Percentiles rank a stretch among this genome's conserved stretches.
These are phyloP conservation scores for Aspergillus sp. DNA, from an alignment of 2,329 filamentous ascomycete species.

Conservation along the genomic window DNA sequence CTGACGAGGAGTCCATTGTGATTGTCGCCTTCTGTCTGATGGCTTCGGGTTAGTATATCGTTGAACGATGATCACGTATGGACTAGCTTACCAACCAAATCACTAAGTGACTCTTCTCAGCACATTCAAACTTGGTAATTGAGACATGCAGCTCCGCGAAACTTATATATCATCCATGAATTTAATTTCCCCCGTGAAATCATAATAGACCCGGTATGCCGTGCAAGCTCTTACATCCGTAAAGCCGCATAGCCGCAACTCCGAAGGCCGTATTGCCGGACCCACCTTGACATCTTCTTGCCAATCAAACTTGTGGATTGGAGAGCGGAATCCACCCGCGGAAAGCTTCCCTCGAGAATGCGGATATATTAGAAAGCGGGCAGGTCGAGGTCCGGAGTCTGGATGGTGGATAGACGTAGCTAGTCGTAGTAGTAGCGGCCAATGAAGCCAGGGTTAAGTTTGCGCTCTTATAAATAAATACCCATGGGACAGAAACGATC, in stretches of 20 bases:
- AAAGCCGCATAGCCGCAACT: neutral
- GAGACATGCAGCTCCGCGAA: too few relatives aligned
- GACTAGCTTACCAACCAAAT: too few relatives aligned
- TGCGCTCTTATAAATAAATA: too few relatives aligned
- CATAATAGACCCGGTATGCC: neutral
- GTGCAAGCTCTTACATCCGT: neutral
- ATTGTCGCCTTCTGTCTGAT: neutral
- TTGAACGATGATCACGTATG: too few relatives aligned
- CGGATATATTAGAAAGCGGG: too few relatives aligned
- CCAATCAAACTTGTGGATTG: neutral
- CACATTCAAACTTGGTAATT: too few relatives aligned
- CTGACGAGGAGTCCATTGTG: constrained; percentile 29
- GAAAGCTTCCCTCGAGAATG: neutral
- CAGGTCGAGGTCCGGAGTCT: too few relatives aligned
- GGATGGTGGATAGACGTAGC: too few relatives aligned
- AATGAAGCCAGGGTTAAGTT: too few relatives aligned
- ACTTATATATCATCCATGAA: neutral
- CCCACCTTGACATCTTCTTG: neutral
- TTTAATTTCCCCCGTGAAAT: neutral
- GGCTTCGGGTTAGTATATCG: neutral
- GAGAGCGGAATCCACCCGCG: neutral
- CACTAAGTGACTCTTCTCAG: too few relatives aligned
- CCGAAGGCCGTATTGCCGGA: neutral
- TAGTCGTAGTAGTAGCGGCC: too few relatives aligned
- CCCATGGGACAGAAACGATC: too few relatives aligned